Conservation (phyloP, 352 stramenopile genomes). For the Halophytophthora batemanensis region DNA sequence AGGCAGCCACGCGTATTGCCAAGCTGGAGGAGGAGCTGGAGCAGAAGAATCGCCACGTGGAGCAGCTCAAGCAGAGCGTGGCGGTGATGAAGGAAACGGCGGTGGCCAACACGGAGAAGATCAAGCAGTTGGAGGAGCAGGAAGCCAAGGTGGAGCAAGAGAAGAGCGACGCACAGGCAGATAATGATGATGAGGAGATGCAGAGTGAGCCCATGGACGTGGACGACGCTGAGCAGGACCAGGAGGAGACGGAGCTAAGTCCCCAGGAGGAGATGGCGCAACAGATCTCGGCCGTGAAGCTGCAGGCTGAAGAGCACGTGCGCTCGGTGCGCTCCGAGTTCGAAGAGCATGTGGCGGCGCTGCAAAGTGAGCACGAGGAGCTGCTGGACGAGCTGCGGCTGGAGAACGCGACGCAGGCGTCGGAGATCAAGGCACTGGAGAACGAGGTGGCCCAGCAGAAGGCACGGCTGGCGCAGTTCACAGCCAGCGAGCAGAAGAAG, state of each 20-base stretch:
- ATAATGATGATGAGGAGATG: constrained; percentile 23
- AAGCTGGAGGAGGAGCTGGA: constrained; percentile 71
- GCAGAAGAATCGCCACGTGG: constrained; percentile 60
- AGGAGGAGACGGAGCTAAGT: constrained; percentile 10
- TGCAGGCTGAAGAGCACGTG: constrained; percentile 64
- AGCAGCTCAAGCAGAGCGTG: constrained; percentile 68
- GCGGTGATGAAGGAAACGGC: constrained; percentile 44
- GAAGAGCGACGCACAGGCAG: constrained; percentile 6
- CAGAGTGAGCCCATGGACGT: constrained; percentile 37
- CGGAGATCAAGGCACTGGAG: constrained; percentile 63
- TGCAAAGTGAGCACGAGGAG: constrained; percentile 52
- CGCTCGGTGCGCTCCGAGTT: constrained; percentile 51
- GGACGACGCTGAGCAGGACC: constrained; percentile 18
- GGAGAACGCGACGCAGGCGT: constrained; percentile 55
- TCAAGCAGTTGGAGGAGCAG: constrained; percentile 26
- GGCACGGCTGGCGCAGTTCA: constrained; percentile 60
- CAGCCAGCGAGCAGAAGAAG: constrained; percentile 67
- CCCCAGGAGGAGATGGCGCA: constrained; percentile 39
- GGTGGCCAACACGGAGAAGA: constrained; percentile 21
- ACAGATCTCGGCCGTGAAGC: constrained; percentile 48
- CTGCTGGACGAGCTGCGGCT: constrained; percentile 51
- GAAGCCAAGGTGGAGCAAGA: constrained; percentile 15
- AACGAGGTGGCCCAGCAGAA: constrained; percentile 70
- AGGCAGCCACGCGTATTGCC: constrained; percentile 44
- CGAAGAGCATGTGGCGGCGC: constrained; percentile 59